Conservation (phyloP, 208 protist genomes). For the Acanthamoeba divionensis region DNA sequence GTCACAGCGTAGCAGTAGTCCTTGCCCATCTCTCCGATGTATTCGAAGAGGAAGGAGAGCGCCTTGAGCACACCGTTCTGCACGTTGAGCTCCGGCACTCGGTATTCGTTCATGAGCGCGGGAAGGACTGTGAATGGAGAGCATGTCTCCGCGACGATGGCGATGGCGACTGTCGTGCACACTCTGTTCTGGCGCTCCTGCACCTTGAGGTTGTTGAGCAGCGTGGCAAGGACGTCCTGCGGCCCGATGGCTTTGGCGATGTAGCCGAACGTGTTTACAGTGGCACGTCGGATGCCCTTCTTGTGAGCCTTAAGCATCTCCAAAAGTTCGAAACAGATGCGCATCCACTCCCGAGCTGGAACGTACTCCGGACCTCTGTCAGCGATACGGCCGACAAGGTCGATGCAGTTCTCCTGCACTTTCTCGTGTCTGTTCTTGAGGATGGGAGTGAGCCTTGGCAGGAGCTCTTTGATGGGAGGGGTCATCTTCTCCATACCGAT, state of each 20-base stretch:
- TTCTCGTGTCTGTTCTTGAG: slow-evolving; percentile 97
- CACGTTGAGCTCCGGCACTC: slow-evolving; percentile 96
- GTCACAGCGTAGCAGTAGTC: slow-evolving; percentile 98
- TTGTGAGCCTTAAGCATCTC: slow-evolving; percentile 98
- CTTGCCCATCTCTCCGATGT: slow-evolving; percentile 95
- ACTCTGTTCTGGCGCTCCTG: slow-evolving; percentile 99
- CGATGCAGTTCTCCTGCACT: slow-evolving; percentile 96
- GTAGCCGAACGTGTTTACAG: slow-evolving; percentile 97
- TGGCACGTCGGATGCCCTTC: slow-evolving; percentile 93
- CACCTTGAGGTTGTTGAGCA: slow-evolving; percentile 98
- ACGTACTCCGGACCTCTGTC: slow-evolving; percentile 88
- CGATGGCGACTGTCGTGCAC: slow-evolving; percentile 99
- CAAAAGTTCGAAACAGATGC: slow-evolving; percentile 96
- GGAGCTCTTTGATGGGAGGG: slow-evolving; percentile 88
- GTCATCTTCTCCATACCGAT: slow-evolving; percentile 94
- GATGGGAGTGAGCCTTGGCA: slow-evolving; percentile 96
- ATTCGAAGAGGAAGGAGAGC: slow-evolving; percentile 99
- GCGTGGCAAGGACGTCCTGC: slow-evolving; percentile 96
- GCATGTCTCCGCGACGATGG: slow-evolving; percentile 98
- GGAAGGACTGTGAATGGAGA: slow-evolving; percentile 98
- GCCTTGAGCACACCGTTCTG: slow-evolving; percentile 84
- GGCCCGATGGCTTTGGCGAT: slow-evolving; percentile 98
- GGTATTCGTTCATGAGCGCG: slow-evolving; percentile 99
- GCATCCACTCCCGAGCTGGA: slow-evolving; percentile 90
- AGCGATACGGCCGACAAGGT: slow-evolving; percentile 96